Conservation (phyloP, 2,329 filamentous ascomycete genomes). For the Colletotrichum sp. region DNA sequence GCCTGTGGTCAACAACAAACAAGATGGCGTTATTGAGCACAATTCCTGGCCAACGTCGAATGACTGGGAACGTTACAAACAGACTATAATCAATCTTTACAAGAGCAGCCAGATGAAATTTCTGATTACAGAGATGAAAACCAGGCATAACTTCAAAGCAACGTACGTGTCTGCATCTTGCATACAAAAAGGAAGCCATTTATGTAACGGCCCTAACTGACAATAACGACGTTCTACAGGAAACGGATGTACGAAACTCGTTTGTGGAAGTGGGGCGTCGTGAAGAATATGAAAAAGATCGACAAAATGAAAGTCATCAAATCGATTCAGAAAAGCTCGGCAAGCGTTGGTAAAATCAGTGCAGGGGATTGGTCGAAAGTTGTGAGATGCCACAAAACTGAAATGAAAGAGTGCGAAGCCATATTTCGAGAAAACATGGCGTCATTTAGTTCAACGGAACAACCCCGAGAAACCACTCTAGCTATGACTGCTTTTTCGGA, state of each 20-base stretch:
- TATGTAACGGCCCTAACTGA: background rate
- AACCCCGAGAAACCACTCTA: background rate
- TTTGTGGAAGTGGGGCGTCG: background rate
- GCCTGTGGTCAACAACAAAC: background rate
- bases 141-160: background rate
- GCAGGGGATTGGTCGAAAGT: background rate
- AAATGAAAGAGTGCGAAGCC: background rate
- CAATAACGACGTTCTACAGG: accelerated
- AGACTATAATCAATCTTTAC: background rate
- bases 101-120: background rate
- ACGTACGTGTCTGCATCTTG: background rate
- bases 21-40: background rate
- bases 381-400: background rate
- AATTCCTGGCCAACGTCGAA: background rate
- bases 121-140: background rate
- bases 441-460: background rate
- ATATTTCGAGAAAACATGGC: background rate
- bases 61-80: background rate
- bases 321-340: background rate
- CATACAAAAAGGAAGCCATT: accelerated
- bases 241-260: background rate
- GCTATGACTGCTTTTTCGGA: background rate
- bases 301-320: background rate
- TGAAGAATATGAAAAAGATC: background rate
- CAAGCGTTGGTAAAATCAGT: background rate